Evolutionary conservation across 768 basidiomycete species (phyloP).

Genomic region (Saitozyma sp.): DNA sequence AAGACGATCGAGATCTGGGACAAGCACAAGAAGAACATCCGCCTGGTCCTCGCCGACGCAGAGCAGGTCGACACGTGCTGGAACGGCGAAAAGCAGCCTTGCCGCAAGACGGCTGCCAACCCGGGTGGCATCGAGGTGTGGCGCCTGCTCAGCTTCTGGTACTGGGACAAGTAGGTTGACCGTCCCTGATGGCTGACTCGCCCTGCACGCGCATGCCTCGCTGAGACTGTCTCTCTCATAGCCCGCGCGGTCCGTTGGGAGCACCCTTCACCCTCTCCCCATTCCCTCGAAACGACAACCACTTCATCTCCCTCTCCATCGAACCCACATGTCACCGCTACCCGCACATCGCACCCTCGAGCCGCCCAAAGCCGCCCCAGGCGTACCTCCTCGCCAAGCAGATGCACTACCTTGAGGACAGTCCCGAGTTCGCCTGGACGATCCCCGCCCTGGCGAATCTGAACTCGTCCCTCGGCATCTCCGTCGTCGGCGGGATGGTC

Average conservation of each 20-base stretch:
- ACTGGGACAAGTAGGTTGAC: conserved; percentile 33
- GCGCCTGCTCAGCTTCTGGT: conserved; percentile 35
- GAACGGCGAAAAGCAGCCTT: conserved; percentile 17
- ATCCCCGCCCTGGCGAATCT: conserved; percentile 20
- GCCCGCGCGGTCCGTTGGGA: conserved; percentile 35
- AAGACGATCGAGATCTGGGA: conserved; percentile 37
- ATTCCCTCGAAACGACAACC: conserved; percentile 17
- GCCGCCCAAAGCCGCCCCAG: conserved; percentile 22
- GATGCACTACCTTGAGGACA: conserved; percentile 26
- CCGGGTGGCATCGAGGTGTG: conserved; percentile 32
- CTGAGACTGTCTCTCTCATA: not conserved
- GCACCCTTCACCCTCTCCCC: conserved; percentile 41
- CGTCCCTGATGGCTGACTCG: not conserved
- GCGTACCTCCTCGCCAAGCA: conserved; percentile 46
- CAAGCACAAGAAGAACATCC: conserved; percentile 26
- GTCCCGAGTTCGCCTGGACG: conserved; percentile 33
- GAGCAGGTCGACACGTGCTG: conserved; percentile 35
- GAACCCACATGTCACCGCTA: conserved; percentile 38
- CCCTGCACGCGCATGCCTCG: not conserved
- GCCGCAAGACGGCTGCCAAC: conserved; percentile 23
- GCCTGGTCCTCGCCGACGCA: conserved; percentile 40
- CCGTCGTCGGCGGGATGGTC: conserved; percentile 24
- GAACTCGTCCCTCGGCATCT: conserved; percentile 14
- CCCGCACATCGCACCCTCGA: conserved; percentile 8
- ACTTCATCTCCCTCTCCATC: conserved; percentile 40